These are phyloP conservation scores for Rutidosis leptorrhynchoides DNA, from an alignment of 129 eudicot species.

Conservation along the genomic window DNA sequence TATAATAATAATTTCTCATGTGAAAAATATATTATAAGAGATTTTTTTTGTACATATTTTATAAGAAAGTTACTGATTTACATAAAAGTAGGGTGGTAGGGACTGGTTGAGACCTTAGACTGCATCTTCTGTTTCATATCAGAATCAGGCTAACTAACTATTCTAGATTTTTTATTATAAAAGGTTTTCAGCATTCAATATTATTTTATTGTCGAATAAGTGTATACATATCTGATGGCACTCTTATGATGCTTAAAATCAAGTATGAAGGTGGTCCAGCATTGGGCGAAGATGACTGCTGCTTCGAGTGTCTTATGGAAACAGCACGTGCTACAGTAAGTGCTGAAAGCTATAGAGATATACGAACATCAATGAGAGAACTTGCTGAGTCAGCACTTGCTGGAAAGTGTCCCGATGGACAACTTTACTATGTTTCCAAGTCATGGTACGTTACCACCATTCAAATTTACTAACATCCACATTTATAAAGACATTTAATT, in stretches of 20 bases:
- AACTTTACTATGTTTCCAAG: constrained; percentile 62
- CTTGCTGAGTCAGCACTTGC: constrained; percentile 92
- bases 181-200: neutral
- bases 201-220: constrained; percentile 8
- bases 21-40: neutral
- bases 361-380: constrained; percentile 66
- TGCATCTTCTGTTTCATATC: neutral
- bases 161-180: neutral
- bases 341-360: constrained; percentile 80
- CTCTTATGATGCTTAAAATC: constrained; percentile 29
- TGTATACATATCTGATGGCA: constrained; percentile 18
- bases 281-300: constrained; percentile 63
- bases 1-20: neutral
- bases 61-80: neutral
- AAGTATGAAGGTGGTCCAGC: constrained; percentile 85
- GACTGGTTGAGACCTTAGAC: constrained; percentile 5
- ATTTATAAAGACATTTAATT: neutral
- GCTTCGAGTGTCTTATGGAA: constrained; percentile 65
- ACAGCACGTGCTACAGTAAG: constrained; percentile 54
- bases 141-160: neutral
- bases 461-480: neutral
- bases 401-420: constrained; percentile 65
- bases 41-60: neutral
- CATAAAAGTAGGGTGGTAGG: neutral
- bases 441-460: constrained; percentile 56